Percentiles rank a stretch among this genome's conserved stretches.
Conservation (phyloP, 2,329 filamentous ascomycete species). For the Stagonosporopsis cucurbitacearum region DNA sequence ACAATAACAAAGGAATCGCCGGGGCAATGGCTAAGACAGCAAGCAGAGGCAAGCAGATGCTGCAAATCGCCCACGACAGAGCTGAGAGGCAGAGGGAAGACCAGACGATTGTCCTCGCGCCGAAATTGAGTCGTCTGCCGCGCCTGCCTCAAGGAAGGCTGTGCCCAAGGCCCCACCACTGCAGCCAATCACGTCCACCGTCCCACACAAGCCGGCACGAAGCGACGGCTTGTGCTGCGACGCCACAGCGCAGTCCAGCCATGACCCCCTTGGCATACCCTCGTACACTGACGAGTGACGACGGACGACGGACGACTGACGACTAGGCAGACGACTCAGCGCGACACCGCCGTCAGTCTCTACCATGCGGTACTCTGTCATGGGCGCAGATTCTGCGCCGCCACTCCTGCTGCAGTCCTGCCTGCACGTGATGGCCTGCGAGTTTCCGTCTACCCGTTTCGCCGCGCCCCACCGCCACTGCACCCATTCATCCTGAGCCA, state of each 20-base stretch:
- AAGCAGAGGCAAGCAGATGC: slow-evolving; percentile 10
- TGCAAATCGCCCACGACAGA: too few relatives aligned
- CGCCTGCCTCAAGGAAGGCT: slow-evolving; percentile 14
- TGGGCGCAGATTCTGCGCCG: slow-evolving; percentile 11
- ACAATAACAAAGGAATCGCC: background rate
- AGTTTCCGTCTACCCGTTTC: slow-evolving; percentile 13
- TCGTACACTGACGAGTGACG: too few relatives aligned
- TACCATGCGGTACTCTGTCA: too few relatives aligned
- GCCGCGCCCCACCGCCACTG: slow-evolving; percentile 1
- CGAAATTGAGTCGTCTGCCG: slow-evolving; percentile 15
- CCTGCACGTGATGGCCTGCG: background rate
- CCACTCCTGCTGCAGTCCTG: slow-evolving; percentile 4
- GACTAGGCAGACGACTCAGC: too few relatives aligned
- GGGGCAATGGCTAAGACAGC: slow-evolving; percentile 7
- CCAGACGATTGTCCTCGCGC: slow-evolving; percentile 7
- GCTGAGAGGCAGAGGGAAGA: background rate
- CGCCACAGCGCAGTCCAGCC: slow-evolving; percentile 10
- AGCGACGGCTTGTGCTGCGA: background rate
- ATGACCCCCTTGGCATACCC: too few relatives aligned
- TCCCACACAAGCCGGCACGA: slow-evolving; percentile 1
- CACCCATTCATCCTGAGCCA: background rate
- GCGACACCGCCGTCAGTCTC: too few relatives aligned
- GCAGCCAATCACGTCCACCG: slow-evolving; percentile 4
- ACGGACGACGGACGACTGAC: too few relatives aligned
- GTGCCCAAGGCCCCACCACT: background rate